Evolutionary conservation across 1,139 yeast genomes (phyloP).

Genomic region (Meyerozyma elateridarum): DNA sequence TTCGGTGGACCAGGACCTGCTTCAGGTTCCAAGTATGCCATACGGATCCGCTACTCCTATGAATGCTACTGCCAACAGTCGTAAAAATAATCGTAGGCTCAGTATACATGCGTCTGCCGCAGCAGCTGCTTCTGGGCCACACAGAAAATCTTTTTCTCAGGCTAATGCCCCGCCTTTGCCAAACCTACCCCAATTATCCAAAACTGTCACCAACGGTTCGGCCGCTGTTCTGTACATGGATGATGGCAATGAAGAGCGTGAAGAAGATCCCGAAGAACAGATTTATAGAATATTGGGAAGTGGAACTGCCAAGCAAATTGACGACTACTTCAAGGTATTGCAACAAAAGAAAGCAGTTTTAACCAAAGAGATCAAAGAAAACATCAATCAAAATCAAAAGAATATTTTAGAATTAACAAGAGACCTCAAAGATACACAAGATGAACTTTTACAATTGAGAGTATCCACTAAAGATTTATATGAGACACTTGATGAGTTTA

Average conservation of each 20-base stretch:
- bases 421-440: constrained; percentile 59
- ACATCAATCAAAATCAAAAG: constrained; percentile 67
- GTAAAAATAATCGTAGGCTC: constrained; percentile 33
- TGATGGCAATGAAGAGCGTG: constrained; percentile 8
- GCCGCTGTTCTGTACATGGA: constrained; percentile 10
- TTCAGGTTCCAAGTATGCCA: constrained; percentile 13
- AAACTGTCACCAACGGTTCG: constrained; percentile 13
- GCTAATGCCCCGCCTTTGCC: constrained; percentile 23
- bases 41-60: constrained; percentile 12
- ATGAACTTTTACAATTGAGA: constrained; percentile 60
- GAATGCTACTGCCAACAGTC: constrained; percentile 12
- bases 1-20: constrained; percentile 9
- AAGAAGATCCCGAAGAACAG: constrained; percentile 11
- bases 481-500: constrained; percentile 61
- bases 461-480: constrained; percentile 57
- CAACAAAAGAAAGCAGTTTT: constrained; percentile 49
- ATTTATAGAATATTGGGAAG: constrained; percentile 52
- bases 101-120: constrained; percentile 43
- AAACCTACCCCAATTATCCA: constrained; percentile 32
- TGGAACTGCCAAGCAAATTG: constrained; percentile 72
- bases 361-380: constrained; percentile 59
- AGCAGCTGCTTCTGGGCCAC: constrained; percentile 23
- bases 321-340: constrained; percentile 61
- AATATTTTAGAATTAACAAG: constrained; percentile 66
- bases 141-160: constrained; percentile 24